Percentiles rank a stretch among this genome's conserved stretches.
These are phyloP conservation scores for Postia placenta DNA, from an alignment of 768 basidiomycete species.

Conservation along the genomic window DNA sequence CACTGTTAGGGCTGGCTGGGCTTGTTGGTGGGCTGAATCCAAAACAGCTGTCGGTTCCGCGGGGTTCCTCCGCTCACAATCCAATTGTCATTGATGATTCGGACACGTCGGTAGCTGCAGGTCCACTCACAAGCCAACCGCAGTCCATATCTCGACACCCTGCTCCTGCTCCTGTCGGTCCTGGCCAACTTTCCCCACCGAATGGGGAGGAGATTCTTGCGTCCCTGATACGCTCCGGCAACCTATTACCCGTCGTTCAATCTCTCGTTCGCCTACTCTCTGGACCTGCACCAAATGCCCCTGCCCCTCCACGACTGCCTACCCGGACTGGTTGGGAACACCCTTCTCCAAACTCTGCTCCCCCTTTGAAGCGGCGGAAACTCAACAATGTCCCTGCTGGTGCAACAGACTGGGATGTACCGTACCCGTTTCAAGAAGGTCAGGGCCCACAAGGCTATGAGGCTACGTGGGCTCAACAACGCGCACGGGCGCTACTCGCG, in stretches of 20 bases:
- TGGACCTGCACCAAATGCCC: slow-evolving; percentile 22
- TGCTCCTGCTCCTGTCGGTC: slow-evolving; percentile 30
- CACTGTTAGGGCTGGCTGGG: slow-evolving; percentile 67
- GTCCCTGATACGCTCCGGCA: slow-evolving; percentile 55
- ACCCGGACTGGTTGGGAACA: slow-evolving; percentile 7
- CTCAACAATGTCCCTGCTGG: slow-evolving; percentile 70
- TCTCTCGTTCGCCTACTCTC: slow-evolving; percentile 54
- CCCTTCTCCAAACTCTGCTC: slow-evolving; percentile 10
- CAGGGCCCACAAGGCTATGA: slow-evolving; percentile 67
- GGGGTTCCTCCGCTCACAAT: slow-evolving; percentile 51
- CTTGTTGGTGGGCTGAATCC: slow-evolving; percentile 63
- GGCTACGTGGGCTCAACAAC: slow-evolving; percentile 57
- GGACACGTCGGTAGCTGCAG: background rate
- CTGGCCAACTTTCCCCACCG: slow-evolving; percentile 40
- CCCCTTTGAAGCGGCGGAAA: slow-evolving; percentile 52
- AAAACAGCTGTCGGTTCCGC: slow-evolving; percentile 35
- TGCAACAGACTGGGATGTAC: slow-evolving; percentile 77
- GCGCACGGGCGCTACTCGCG: slow-evolving; percentile 53
- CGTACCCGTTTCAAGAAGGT: slow-evolving; percentile 67
- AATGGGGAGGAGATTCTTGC: slow-evolving; percentile 54
- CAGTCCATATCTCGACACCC: slow-evolving; percentile 20
- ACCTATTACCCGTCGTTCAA: slow-evolving; percentile 60
- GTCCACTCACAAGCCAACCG: slow-evolving; percentile 21
- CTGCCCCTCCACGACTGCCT: background rate
- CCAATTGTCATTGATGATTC: slow-evolving; percentile 70